phyloP scores from a whole-genome alignment of 306 rosid genomes.

The Cicer chorassanicum region DNA sequence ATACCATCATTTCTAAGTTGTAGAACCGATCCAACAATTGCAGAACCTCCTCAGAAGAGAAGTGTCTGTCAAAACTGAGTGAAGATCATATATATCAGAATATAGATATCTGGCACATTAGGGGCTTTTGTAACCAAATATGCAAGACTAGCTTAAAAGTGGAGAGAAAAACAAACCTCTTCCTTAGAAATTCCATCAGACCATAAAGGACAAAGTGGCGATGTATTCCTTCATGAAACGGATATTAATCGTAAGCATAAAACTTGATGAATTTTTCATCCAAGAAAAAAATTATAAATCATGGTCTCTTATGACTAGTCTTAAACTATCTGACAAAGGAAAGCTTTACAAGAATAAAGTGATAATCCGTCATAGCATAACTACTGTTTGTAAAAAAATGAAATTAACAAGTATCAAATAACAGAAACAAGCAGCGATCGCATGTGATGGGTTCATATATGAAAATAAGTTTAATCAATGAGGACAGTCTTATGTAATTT shows the following conservation, averaged over 20 bases:
- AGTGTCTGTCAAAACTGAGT: slow-evolving; percentile 76
- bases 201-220: slow-evolving; percentile 93
- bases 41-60: slow-evolving; percentile 90
- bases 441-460: slow-evolving; percentile 3
- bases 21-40: slow-evolving; percentile 94
- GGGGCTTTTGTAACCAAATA: slow-evolving; percentile 24
- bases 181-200: slow-evolving; percentile 85
- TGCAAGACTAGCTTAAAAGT: slow-evolving; percentile 23
- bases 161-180: slow-evolving; percentile 67
- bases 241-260: slow-evolving; percentile 33
- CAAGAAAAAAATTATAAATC: background rate
- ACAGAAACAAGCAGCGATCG: slow-evolving; percentile 27
- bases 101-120: slow-evolving; percentile 12
- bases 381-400: slow-evolving; percentile 30
- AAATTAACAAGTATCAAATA: slow-evolving; percentile 37
- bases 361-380: slow-evolving; percentile 29
- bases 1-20: slow-evolving; percentile 94
- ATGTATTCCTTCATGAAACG: slow-evolving; percentile 71
- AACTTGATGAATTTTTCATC: slow-evolving; percentile 19
- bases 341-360: slow-evolving; percentile 37
- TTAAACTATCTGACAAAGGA: slow-evolving; percentile 23
- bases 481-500: background rate
- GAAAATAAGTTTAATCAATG: slow-evolving; percentile 15
- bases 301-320: slow-evolving; percentile 25
- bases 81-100: slow-evolving; percentile 34